Evolutionary conservation across 176 grass and related monocot genomes (phyloP).

Genomic region (Avena eriantha): DNA sequence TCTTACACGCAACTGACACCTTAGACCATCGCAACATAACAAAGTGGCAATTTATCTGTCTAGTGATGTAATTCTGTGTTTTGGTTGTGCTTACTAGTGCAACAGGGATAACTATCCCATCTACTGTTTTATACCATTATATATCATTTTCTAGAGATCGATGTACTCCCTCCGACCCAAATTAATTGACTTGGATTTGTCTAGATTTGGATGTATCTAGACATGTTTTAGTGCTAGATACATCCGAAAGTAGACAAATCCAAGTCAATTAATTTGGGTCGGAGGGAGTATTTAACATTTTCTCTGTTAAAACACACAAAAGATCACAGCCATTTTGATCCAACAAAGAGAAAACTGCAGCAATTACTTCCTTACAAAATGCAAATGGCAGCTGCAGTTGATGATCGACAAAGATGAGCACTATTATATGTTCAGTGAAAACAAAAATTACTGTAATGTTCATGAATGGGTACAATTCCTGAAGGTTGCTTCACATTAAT

Average conservation of each 20-base stretch:
- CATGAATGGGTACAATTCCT: neutral
- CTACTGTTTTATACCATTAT: neutral
- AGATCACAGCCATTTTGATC: neutral
- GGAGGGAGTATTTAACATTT: neutral
- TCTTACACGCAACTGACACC: too few species aligned
- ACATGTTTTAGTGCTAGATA: too few species aligned
- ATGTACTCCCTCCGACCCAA: too few species aligned
- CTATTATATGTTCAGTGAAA: neutral
- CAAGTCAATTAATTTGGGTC: too few species aligned
- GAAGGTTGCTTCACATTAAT: neutral
- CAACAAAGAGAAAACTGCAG: neutral
- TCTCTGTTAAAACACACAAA: neutral
- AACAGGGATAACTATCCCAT: neutral
- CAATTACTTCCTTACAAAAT: neutral
- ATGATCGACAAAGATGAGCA: neutral
- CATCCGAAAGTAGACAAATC: too few species aligned
- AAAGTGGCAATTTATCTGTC: neutral
- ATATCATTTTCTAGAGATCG: neutral
- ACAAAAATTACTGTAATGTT: neutral
- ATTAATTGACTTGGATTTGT: too few species aligned
- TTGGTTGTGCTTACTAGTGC: neutral
- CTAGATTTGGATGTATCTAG: too few species aligned
- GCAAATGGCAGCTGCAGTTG: neutral
- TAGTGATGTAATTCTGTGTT: neutral
- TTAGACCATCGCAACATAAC: too few species aligned